A percentile compares a stretch with the other conserved stretches of the same genome.
These are phyloP conservation scores for Morella rubra DNA, from an alignment of 306 rosid species.

Conservation along the genomic window DNA sequence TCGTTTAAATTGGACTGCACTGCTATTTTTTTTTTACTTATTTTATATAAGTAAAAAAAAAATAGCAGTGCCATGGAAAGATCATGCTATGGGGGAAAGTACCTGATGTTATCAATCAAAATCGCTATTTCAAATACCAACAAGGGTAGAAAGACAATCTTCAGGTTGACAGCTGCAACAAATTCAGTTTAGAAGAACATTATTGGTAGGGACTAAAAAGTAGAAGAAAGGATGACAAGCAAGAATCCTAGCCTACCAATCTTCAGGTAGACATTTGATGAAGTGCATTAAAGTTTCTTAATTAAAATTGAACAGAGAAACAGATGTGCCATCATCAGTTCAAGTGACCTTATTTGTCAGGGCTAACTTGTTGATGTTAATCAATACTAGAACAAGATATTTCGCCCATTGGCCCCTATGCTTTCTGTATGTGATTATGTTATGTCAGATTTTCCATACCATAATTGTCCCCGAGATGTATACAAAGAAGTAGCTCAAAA, in stretches of 20 bases:
- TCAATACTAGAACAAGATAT: not conserved
- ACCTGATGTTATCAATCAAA: constrained; percentile 92
- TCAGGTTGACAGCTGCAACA: constrained; percentile 72
- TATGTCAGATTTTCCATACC: constrained; percentile 47
- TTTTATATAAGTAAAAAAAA: too few relatives aligned
- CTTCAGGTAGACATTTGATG: not conserved
- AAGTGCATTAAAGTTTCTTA: not conserved
- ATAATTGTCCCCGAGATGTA: constrained; percentile 59
- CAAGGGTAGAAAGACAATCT: constrained; percentile 81
- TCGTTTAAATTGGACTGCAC: constrained; percentile 17
- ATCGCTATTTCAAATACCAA: constrained; percentile 65
- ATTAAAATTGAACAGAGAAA: not conserved
- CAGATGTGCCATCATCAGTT: not conserved
- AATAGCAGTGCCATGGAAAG: not conserved
- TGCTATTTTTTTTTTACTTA: constrained; percentile 1
- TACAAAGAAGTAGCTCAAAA: constrained; percentile 87
- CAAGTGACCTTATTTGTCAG: not conserved
- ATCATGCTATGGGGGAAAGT: constrained; percentile 8
- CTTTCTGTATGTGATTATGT: constrained; percentile 10
- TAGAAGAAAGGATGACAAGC: constrained; percentile 8
- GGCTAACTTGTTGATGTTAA: not conserved
- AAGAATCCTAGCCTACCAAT: constrained; percentile 16
- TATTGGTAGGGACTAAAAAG: not conserved
- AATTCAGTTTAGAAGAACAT: constrained; percentile 22
- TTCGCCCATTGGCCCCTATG: not conserved